Evolutionary conservation across 768 basidiomycete genomes (phyloP), one percentile per base, ranked within the genome.

Genomic region (Boletus speciosus): DNA sequence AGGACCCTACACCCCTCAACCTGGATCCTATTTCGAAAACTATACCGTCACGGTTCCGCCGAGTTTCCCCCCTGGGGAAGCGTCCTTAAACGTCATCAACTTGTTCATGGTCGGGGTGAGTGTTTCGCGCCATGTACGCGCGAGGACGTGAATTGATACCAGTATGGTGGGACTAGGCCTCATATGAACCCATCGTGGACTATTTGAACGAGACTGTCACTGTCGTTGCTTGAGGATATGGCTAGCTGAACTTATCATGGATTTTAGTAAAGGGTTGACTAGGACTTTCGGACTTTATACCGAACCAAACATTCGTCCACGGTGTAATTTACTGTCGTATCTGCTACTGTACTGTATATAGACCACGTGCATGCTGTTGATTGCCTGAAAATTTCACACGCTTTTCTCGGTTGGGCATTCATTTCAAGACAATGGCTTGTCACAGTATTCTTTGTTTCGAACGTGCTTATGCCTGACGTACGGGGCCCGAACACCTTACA

Each of bases 21-120:
- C 51, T 6, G 56, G 52, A 8, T 34, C 29, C 3, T 60, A 64
- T 16, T 68, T 61, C 31, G 65, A 66, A 47, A 71, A 75, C 56
- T 74, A 70, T 42, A 66, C 71, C 1, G 63, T 74, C 10, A 56
- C 52, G 4, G 45, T 72, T 10, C 68, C 79, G 2, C 4, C 58
- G 23, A 19, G 4, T 3, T 58, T 71, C n/a, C 9, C 58, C 1
- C 43, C 64, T 40, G 74, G 73, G 3, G 9, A n/a, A 0, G 73
- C 72, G 11, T 71, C 72, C 46, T 55, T 79, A 43, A 69, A 67
- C 12, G 71, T 73, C 6, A 67, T 70, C 45, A 72, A 76, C 59
- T 55, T 74, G 0, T 61, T 71, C 29, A 60, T 79, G 55, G 66
- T 76, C 19, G 77, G 76, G 53, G 76, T 79, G 58, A 63, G 76